These are phyloP conservation scores for Stachybotrys echinatus DNA, from an alignment of 2,329 filamentous ascomycete species.

Conservation along the genomic window DNA sequence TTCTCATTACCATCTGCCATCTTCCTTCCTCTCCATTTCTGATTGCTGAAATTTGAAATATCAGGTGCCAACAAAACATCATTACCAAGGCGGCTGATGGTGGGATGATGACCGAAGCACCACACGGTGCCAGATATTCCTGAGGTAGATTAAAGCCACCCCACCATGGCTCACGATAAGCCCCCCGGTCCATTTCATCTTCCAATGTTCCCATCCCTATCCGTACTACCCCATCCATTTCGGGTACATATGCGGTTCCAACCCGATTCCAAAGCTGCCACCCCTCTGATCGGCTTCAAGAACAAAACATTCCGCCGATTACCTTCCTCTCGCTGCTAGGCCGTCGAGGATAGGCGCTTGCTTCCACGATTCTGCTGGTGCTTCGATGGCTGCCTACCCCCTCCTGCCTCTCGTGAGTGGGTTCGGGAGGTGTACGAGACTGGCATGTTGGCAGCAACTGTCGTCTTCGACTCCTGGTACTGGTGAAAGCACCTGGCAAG, in stretches of 20 bases:
- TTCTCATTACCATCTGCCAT: too few relatives aligned
- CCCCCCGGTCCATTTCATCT: too few relatives aligned
- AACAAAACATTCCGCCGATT: background rate
- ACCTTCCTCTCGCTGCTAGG: background rate
- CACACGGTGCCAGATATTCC: too few relatives aligned
- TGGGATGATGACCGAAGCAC: too few relatives aligned
- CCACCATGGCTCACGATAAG: background rate
- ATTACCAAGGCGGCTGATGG: background rate
- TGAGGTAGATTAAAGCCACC: too few relatives aligned
- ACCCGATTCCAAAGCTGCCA: background rate
- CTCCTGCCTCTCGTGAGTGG: background rate
- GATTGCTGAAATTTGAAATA: background rate
- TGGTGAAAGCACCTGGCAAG: slow-evolving; percentile 41
- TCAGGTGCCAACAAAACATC: background rate
- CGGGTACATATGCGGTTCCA: background rate
- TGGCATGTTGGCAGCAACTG: slow-evolving; percentile 42
- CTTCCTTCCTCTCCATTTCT: too few relatives aligned
- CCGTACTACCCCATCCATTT: background rate
- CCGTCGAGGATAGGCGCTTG: background rate
- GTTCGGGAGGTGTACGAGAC: slow-evolving; percentile 29
- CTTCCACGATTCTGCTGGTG: background rate
- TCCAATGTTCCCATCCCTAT: background rate
- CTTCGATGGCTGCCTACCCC: background rate
- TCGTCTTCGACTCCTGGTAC: slow-evolving; percentile 39
- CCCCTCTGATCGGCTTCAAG: background rate